A percentile compares a stretch with the other conserved stretches of the same genome.
Conservation (phyloP, 257 asterid genomes). For the Lycium ferocissimum region DNA sequence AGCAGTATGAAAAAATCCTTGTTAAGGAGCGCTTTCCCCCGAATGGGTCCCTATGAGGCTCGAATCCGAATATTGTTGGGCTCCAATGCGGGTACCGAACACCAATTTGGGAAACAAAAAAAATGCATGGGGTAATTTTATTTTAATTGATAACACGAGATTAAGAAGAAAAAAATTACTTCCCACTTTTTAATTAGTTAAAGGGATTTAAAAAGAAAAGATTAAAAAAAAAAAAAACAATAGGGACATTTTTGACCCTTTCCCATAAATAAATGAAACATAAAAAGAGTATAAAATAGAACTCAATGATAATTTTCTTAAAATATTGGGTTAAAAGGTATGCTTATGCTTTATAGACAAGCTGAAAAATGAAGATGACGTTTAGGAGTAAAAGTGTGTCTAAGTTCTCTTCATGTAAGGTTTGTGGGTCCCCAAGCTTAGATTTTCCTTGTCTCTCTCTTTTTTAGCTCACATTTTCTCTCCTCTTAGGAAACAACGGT, state of each 20-base stretch:
- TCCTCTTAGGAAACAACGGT: constrained; percentile 41
- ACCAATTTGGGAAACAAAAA: too few relatives aligned
- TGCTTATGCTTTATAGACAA: constrained; percentile 36
- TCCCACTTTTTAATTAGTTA: too few relatives aligned
- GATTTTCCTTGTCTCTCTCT: constrained; percentile 33
- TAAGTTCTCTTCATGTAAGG: constrained; percentile 83
- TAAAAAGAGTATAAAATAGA: neutral
- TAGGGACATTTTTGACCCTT: neutral
- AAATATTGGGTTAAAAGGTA: constrained; percentile 18
- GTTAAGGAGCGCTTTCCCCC: too few relatives aligned
- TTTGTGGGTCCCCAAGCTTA: constrained; percentile 50
- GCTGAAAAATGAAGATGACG: constrained; percentile 49
- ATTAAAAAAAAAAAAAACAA: too few relatives aligned
- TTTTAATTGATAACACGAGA: too few relatives aligned
- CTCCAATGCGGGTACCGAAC: too few relatives aligned
- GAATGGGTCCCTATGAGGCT: too few relatives aligned
- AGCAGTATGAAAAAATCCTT: too few relatives aligned
- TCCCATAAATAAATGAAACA: neutral
- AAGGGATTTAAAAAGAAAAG: too few relatives aligned
- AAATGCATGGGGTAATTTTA: too few relatives aligned
- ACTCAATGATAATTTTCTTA: neutral
- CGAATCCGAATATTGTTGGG: too few relatives aligned
- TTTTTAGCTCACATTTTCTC: constrained; percentile 33
- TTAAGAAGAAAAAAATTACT: too few relatives aligned
- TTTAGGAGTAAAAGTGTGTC: constrained; percentile 65